A percentile compares a stretch with the other conserved stretches of the same genome.
These are phyloP conservation scores for Akanthomyces dipterigenus DNA, from an alignment of 2,329 filamentous ascomycete species.

Conservation along the genomic window DNA sequence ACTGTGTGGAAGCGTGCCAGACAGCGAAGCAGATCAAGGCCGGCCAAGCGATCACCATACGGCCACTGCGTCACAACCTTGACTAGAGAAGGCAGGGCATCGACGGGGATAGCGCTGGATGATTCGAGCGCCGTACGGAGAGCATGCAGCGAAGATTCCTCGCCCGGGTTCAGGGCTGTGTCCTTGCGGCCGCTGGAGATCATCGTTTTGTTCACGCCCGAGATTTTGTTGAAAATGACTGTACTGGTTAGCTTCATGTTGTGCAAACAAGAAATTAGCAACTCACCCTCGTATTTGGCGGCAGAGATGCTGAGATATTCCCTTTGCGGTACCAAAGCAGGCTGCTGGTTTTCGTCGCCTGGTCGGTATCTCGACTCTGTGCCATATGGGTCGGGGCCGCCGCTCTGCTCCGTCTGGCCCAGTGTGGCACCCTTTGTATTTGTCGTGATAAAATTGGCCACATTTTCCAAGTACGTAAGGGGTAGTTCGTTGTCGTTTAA, in stretches of 20 bases:
- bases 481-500: slow-evolving; percentile 84
- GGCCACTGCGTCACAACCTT: slow-evolving; percentile 77
- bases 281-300: slow-evolving; percentile 57
- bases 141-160: slow-evolving; percentile 55
- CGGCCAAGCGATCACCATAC: slow-evolving; percentile 70
- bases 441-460: slow-evolving; percentile 83
- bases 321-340: slow-evolving; percentile 68
- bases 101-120: slow-evolving; percentile 39
- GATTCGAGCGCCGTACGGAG: slow-evolving; percentile 60
- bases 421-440: slow-evolving; percentile 84
- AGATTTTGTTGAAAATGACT: slow-evolving; percentile 69
- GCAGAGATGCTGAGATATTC: slow-evolving; percentile 71
- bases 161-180: slow-evolving; percentile 63
- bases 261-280: not conserved
- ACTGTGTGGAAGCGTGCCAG: slow-evolving; percentile 62
- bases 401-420: slow-evolving; percentile 50
- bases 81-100: slow-evolving; percentile 57
- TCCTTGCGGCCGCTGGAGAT: slow-evolving; percentile 66
- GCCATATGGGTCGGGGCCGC: slow-evolving; percentile 63
- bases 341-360: slow-evolving; percentile 45
- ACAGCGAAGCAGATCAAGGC: slow-evolving; percentile 81
- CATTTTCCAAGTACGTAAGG: slow-evolving; percentile 79
- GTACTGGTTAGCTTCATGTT: slow-evolving; percentile 22
- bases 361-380: slow-evolving; percentile 74
- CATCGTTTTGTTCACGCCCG: slow-evolving; percentile 67